Base-by-base conservation (phyloP, 1,139 yeast species). In the Sugiyamaella grinbergsii region DNA sequence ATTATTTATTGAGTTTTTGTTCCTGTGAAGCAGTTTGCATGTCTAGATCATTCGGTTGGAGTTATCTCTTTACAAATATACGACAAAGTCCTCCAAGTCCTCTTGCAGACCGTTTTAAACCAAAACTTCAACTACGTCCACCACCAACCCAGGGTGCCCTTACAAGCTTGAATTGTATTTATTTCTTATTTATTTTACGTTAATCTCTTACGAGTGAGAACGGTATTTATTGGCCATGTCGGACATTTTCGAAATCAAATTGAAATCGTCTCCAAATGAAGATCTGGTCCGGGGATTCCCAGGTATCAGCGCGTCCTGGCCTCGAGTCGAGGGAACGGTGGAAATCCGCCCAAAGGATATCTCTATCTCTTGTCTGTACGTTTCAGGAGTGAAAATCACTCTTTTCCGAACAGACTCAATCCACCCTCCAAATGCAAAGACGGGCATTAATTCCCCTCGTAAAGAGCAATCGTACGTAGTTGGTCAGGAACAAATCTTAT, bases 241-340 rank as follows among this genome's bases (percentile, higher is more conserved):
- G 16, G 47, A 52, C 13, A 37, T 47, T 16, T 57, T 70, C 37
- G 71, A 70, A 40, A 65, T 71, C 42, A 64, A 65, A 42, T 60
- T 72, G 19, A 62, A 63, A 34, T 72, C 74, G 1, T 60, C 61
- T 8, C 73, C 76, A 7, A 72, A 72, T 49, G 71, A 70, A 50
- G 75, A 71, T 45, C 54, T 71, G 10, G 71, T 71, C 11, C 67
- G 64, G 42, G 76, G 76, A 6, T 72, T 62, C 47, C 76, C 76
- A 2, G 76, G 76, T 0, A 68, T 72, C 28, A 61, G 68, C 1
- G 76, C 76, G 0, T 67, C 73, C 1, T 68, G 72, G 68, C 76
- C 76, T 3, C 62, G 76, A 8, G 54, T 72, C 5, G 68, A 67
- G 29, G 76, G 74, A 1, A 63, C 67, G 0, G 70, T 71, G 5